Conservation (phyloP, 2,329 filamentous ascomycete genomes). For the Paraphoma chrysanthemicola region DNA sequence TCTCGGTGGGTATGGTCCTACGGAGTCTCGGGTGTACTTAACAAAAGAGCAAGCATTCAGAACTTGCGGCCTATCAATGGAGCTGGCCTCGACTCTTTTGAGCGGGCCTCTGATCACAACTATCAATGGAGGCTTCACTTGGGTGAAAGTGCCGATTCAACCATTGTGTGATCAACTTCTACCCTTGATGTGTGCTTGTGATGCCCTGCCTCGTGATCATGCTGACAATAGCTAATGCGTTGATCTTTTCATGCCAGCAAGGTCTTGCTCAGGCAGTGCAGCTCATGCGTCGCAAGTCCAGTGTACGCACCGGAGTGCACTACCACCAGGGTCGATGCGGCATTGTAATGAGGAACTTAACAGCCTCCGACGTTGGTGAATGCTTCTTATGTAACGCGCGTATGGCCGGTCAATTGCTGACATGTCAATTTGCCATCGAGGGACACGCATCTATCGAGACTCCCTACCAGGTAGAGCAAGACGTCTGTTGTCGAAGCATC, state of each 20-base stretch:
- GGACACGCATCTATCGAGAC: no score
- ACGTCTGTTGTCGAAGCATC: no score
- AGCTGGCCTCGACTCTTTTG: conserved; percentile 47
- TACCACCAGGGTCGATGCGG: no score
- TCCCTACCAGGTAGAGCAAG: no score
- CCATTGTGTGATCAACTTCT: conserved; percentile 58
- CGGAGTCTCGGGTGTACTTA: conserved; percentile 51
- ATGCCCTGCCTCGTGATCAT: conserved; percentile 13
- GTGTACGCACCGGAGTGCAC: no score
- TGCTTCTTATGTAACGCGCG: no score
- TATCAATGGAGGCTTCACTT: conserved; percentile 65
- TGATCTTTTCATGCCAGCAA: neutral
- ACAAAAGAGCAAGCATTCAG: conserved; percentile 47
- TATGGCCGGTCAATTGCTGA: no score
- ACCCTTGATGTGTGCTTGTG: conserved; percentile 25
- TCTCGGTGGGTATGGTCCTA: conserved; percentile 46
- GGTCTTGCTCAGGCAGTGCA: no score
- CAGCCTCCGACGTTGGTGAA: no score
- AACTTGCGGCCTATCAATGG: conserved; percentile 56
- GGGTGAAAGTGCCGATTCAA: conserved; percentile 64
- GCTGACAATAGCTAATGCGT: neutral
- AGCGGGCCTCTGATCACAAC: conserved; percentile 51
- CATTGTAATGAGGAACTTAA: no score
- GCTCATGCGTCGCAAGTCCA: no score
- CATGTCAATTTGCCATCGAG: no score